A percentile compares a stretch with the other conserved stretches of the same genome.
Conservation (phyloP, 1,139 yeast species). For the Pichia sp. region DNA sequence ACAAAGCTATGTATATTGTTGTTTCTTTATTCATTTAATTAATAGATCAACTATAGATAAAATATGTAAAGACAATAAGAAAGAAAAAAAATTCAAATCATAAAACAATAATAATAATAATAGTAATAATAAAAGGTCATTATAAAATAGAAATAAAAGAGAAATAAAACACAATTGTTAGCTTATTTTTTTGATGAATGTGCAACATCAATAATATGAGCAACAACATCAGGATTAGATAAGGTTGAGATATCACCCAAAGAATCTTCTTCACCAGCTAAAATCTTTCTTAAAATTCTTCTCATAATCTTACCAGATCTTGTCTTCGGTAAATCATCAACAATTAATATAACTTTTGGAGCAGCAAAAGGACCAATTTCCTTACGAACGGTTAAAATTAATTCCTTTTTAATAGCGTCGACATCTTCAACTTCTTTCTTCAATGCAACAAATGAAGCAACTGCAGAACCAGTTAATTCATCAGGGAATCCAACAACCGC, state of each 20-base stretch:
- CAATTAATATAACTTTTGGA: constrained; percentile 63
- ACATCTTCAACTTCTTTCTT: constrained; percentile 38
- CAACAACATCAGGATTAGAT: constrained; percentile 65
- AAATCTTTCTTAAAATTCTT: constrained; percentile 69
- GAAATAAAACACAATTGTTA: not conserved
- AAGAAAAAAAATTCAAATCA: no score
- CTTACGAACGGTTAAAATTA: constrained; percentile 64
- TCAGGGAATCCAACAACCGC: constrained; percentile 81
- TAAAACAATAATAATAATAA: not conserved
- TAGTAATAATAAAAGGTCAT: not conserved
- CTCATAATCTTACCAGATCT: constrained; percentile 83
- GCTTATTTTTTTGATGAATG: constrained; percentile 6
- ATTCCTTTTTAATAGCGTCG: constrained; percentile 52
- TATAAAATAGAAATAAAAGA: not conserved
- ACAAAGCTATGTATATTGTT: no score
- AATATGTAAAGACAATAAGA: no score
- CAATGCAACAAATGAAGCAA: constrained; percentile 71
- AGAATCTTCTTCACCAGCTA: constrained; percentile 74
- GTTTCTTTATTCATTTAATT: no score
- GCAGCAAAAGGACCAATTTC: constrained; percentile 85
- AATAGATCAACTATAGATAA: not conserved
- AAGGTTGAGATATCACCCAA: constrained; percentile 75
- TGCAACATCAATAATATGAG: constrained; percentile 57
- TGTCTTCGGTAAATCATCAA: constrained; percentile 76
- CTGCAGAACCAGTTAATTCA: constrained; percentile 78